Conservation (phyloP, 1,284 basidiomycete genomes). For the Schizopora paradoxa region DNA sequence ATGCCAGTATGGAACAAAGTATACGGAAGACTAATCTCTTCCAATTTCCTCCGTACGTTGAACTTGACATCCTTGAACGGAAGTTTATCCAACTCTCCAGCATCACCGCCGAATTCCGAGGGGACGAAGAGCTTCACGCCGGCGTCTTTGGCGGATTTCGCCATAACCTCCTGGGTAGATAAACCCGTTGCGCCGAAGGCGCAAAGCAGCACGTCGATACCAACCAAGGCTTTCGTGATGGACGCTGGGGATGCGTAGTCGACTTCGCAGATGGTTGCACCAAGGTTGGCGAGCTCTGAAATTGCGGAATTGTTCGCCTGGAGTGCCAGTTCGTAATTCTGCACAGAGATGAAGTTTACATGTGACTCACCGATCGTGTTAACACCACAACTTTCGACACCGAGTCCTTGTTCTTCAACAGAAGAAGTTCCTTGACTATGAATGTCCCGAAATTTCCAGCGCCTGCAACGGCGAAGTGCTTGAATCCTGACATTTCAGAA, state of each 20-base stretch:
- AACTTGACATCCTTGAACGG: constrained; percentile 13
- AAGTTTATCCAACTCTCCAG: constrained; percentile 24
- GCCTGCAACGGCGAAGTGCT: constrained; percentile 24
- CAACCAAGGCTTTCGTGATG: constrained; percentile 27
- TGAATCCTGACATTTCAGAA: constrained; percentile 23
- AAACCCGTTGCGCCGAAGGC: constrained; percentile 27
- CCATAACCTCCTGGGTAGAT: constrained; percentile 28
- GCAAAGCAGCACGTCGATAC: constrained; percentile 33
- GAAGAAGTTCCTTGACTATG: constrained; percentile 23
- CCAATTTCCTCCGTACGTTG: constrained; percentile 23
- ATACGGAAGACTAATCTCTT: constrained; percentile 30
- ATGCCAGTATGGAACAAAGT: constrained; percentile 30
- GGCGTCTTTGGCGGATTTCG: constrained; percentile 33
- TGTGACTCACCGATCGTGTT: constrained; percentile 21
- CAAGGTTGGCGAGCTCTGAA: constrained; percentile 17
- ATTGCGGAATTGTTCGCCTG: constrained; percentile 1
- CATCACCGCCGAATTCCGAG: constrained; percentile 31
- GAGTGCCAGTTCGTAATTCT: too few relatives aligned
- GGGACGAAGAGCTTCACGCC: constrained; percentile 36
- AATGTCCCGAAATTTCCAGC: constrained; percentile 24
- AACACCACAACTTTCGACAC: constrained; percentile 14
- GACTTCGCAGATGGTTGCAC: constrained; percentile 27
- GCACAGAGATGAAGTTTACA: background rate
- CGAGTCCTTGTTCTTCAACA: constrained; percentile 15
- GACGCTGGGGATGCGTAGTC: constrained; percentile 29